These are phyloP conservation scores for Penicillium sp. DNA, from an alignment of 2,329 filamentous ascomycete species.

Conservation along the genomic window DNA sequence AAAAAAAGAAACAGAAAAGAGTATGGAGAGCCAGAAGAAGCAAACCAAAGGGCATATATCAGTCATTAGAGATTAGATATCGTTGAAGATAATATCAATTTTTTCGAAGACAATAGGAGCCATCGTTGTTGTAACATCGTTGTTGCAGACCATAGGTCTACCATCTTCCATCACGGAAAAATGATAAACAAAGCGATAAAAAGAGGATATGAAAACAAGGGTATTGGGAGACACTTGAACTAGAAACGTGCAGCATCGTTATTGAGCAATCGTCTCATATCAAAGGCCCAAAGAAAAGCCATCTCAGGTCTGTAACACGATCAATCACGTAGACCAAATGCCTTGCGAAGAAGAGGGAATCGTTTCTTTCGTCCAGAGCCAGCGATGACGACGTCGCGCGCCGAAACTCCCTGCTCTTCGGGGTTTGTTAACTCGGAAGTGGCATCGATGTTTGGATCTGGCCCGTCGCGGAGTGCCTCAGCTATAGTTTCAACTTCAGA, in stretches of 20 bases:
- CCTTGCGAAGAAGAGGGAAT: slow-evolving; percentile 46
- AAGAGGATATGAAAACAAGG: not conserved
- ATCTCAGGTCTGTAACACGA: not conserved
- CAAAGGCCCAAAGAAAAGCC: not conserved
- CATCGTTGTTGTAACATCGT: not conserved
- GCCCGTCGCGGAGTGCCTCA: slow-evolving; percentile 6
- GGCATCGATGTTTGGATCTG: slow-evolving; percentile 13
- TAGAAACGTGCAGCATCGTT: not conserved
- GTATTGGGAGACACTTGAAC: slow-evolving; percentile 7
- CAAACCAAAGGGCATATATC: slow-evolving; percentile 15
- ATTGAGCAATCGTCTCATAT: not conserved
- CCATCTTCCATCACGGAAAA: not conserved
- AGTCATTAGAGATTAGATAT: slow-evolving; percentile 28
- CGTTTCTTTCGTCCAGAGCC: slow-evolving; percentile 46
- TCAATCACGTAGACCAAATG: slow-evolving; percentile 41
- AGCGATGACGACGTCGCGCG: slow-evolving; percentile 35
- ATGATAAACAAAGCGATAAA: slow-evolving; percentile 3
- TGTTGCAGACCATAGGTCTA: not conserved
- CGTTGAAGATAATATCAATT: slow-evolving; percentile 9
- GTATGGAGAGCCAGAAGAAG: not conserved
- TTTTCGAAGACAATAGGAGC: not conserved
- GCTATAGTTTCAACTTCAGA: slow-evolving; percentile 10
- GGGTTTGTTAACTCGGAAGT: slow-evolving; percentile 15
- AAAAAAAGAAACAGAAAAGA: not conserved
- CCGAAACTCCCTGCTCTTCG: slow-evolving; percentile 16